Conservation (phyloP, 768 basidiomycete species). For the Cubamyces sp. region DNA sequence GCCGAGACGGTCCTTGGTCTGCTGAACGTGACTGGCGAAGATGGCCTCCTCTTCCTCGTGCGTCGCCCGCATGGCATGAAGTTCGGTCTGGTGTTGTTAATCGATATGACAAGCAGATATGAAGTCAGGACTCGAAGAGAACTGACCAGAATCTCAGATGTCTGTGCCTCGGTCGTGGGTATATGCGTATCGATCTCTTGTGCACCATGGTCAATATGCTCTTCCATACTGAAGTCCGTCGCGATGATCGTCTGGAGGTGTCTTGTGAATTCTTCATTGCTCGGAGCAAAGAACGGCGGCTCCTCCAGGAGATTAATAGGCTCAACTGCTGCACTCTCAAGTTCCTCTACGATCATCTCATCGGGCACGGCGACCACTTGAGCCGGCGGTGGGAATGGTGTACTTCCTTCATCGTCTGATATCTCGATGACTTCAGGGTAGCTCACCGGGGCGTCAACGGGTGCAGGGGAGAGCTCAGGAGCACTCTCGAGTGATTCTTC, state of each 20-base stretch:
- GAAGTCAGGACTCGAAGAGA: background rate
- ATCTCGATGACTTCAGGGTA: conserved; percentile 20
- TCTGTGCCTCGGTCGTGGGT: background rate
- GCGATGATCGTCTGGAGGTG: background rate
- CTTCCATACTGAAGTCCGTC: background rate
- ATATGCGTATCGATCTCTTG: background rate
- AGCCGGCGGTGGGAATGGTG: background rate
- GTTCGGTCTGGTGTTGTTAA: conserved; percentile 31
- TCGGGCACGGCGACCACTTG: background rate
- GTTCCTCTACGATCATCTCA: background rate
- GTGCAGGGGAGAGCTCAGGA: background rate
- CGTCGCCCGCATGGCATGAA: conserved; percentile 44
- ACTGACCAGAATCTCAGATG: conserved; percentile 24
- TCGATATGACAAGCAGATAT: background rate
- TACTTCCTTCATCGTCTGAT: conserved; percentile 15
- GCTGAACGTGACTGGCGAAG: conserved; percentile 45
- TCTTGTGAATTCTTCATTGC: background rate
- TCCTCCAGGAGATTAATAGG: background rate
- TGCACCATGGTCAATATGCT: background rate
- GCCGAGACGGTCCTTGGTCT: conserved; percentile 44
- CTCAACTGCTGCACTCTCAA: background rate
- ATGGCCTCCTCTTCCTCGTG: conserved; percentile 39
- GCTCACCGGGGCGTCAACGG: background rate
- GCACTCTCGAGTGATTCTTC: background rate
- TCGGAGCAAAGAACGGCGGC: background rate